Evolutionary conservation across 805 yeast genomes (phyloP), one percentile per base, ranked within the genome.

Genomic region (Phaffomyces antillensis): DNA sequence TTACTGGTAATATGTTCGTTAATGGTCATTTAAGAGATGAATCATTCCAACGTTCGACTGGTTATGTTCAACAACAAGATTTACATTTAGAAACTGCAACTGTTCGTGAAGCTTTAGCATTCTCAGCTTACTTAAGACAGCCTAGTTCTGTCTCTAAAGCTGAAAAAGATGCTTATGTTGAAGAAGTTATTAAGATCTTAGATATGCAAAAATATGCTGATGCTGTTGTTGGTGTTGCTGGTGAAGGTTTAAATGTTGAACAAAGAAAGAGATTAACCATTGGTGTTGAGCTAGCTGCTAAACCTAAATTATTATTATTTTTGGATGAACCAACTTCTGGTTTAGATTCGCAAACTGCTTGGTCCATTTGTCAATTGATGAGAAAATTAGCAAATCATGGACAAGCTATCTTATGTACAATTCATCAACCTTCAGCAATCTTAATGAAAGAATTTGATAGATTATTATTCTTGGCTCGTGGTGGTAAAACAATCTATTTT

Each of bases 401-500:
- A 34, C 83, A 79, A 59, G 83, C 83, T 39, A 77, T 79, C 58
- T 64, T 79, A 60, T 79, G 84, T 69, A 85, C 95, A 28, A 85
- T 86, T 52, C 93, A 85, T 65, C 95, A 86, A 65, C 95, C 95
- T 57, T 85, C 93, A 10, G 90, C 95, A 43, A 71, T 83, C 46
- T 68, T 86, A 58, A 71, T 86, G 66, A 76, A 84, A 59, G 86
- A 82, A 56, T 86, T 87, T 59, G 95, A 86, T 60, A 75, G 89
- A 55, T 70, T 87, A 53, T 68, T 85, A 51, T 79, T 85, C 55
- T 68, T 84, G 60, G 81, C 80, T 44, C 72, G 66, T 45, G 90
- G 90, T 58, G 91, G 91, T 60, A 64, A 75, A 58, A 81, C 89
- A 10, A 85, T 81, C 31, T 84, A 84, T 62, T 83, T 83, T 61